These are phyloP conservation scores for Sequoiadendron giganteum DNA, from an alignment of 75 land plant species.

Conservation along the genomic window DNA sequence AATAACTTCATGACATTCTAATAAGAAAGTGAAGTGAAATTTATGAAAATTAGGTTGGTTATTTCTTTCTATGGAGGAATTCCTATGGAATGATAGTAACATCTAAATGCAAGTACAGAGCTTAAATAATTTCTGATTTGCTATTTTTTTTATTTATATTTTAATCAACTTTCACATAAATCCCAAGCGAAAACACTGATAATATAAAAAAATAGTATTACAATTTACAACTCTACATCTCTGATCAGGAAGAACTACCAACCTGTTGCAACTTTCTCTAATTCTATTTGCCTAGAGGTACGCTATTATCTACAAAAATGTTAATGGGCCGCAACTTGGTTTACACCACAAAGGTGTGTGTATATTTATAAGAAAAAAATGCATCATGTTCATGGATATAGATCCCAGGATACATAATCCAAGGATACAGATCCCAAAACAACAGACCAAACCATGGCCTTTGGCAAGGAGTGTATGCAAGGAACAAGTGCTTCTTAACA, in stretches of 20 bases:
- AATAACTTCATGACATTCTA: too few species aligned
- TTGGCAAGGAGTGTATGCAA: not conserved
- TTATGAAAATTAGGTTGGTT: too few species aligned
- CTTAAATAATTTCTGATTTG: too few species aligned
- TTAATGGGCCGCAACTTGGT: not conserved
- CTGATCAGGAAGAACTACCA: not conserved
- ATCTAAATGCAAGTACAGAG: too few species aligned
- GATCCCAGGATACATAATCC: not conserved
- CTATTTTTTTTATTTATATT: too few species aligned
- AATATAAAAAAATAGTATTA: not conserved
- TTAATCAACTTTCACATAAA: too few species aligned
- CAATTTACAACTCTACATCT: not conserved
- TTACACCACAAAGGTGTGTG: not conserved
- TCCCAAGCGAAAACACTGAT: too few species aligned
- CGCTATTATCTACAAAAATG: not conserved
- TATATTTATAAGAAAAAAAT: not conserved
- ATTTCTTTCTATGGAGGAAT: too few species aligned
- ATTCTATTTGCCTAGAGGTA: too few species aligned
- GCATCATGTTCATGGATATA: not conserved
- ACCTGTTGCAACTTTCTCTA: not conserved
- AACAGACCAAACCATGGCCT: not conserved
- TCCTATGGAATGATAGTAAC: too few species aligned
- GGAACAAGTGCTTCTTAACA: not conserved
- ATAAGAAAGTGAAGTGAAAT: too few species aligned
- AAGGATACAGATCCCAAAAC: not conserved